Base-by-base conservation (phyloP, 2,329 filamentous ascomycete species). In the Tolypocladium cylindrosporum region DNA sequence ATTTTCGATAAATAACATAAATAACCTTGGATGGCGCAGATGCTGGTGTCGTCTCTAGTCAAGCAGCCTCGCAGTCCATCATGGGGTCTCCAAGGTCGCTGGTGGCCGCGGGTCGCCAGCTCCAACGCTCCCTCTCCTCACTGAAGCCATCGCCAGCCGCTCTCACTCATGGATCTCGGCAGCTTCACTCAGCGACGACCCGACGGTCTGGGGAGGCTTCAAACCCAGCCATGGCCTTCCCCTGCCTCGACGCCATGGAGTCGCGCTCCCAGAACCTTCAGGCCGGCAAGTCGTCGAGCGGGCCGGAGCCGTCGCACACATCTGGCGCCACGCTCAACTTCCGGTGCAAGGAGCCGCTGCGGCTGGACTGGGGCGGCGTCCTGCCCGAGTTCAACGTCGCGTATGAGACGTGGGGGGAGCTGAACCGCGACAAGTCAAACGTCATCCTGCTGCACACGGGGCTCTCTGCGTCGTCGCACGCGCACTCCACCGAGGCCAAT, bases 301-400 rank as follows among this genome's bases (percentile, higher is more conserved):
- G 93, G 0, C 93, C 93, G 1, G 94, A 99, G 69, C 94, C 94
- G 0, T 91, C 91, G 1, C 99, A 99, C 73, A 97, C 93, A 0
- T 88, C 89, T 52, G 94, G 94, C 58, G 85, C 84, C n/a, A 92
- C 94, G 55, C 82, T 89, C 63, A 81, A 77, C 37, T 97, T 89
- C 73, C 86, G 86, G 69, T 94, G 87, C 65, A 67, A 80, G 9
- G 79, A 90, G 27, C 86, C 91, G 0, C 76, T 97, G 19, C 77
- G 92, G 3, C 84, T 97, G 34, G 94, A 99, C 74, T 97, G 95
- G 90, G 94, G 94, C 60, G 94, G 94, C 56, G 83, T 92, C n/a
- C 75, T 99, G 41, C 89, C 88, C 19, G 86, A 91, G 65, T 97
- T 96, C 69, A 84, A 91, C 65, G 84, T 97, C 60, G 93, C 93